Evolutionary conservation across 352 stramenopile genomes (phyloP).

Genomic region (Globisporangium radiosum): DNA sequence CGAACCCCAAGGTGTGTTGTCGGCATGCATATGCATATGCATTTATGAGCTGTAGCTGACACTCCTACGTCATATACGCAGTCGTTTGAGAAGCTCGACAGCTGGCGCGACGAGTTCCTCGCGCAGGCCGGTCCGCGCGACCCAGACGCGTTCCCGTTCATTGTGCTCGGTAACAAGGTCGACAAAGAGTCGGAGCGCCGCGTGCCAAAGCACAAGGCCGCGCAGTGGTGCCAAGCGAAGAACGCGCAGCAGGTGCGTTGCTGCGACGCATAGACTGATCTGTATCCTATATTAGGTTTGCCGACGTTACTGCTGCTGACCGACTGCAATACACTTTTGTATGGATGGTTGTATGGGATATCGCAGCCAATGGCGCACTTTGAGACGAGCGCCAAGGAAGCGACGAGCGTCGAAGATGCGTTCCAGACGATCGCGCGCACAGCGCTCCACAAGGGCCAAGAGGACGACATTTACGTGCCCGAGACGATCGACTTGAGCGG

Average conservation of each 20-base stretch:
- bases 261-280: too few species aligned
- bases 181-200: conserved; percentile 90
- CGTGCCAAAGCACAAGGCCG: conserved; percentile 85
- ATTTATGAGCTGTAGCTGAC: background rate
- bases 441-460: conserved; percentile 81
- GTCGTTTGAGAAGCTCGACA: conserved; percentile 97
- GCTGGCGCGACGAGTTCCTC: conserved; percentile 97
- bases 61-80: conserved; percentile 13
- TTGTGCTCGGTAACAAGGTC: conserved; percentile 98
- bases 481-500: conserved; percentile 84
- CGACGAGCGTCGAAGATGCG: conserved; percentile 95
- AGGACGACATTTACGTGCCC: conserved; percentile 85
- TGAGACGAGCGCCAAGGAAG: conserved; percentile 97
- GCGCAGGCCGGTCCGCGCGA: conserved; percentile 87
- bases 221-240: conserved; percentile 91
- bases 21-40: background rate
- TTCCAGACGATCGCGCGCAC: conserved; percentile 92
- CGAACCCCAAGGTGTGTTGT: conserved; percentile 86
- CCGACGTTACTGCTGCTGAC: background rate
- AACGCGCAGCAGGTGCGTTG: conserved; percentile 39
- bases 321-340: background rate
- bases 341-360: background rate
- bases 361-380: conserved; percentile 91
- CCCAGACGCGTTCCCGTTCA: conserved; percentile 94
- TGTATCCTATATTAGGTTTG: too few species aligned